Conservation (phyloP, 208 protist genomes). For the Borovskyia barvae region DNA sequence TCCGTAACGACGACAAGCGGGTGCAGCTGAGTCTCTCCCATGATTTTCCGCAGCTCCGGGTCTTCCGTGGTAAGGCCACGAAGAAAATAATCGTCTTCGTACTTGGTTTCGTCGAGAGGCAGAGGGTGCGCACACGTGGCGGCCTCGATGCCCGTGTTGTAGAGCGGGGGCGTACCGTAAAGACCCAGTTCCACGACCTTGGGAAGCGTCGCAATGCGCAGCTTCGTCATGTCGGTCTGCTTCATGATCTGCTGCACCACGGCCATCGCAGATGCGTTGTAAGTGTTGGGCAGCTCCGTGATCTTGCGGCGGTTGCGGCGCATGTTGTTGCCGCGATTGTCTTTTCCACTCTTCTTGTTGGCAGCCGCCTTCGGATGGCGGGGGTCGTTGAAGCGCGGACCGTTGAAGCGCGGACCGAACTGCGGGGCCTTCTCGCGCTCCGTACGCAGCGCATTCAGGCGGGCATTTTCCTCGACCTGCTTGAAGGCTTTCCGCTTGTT, state of each 20-base stretch:
- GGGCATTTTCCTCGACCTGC: constrained; percentile 65
- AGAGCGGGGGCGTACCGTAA: constrained; percentile 58
- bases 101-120: constrained; percentile 42
- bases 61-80: constrained; percentile 53
- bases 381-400: constrained; percentile 3
- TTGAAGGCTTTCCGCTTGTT: constrained; percentile 48
- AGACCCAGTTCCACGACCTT: constrained; percentile 48
- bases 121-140: constrained; percentile 38
- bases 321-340: constrained; percentile 39
- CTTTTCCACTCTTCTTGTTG: constrained; percentile 25
- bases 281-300: constrained; percentile 39
- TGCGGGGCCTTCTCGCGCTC: constrained; percentile 34
- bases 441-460: constrained; percentile 64
- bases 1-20: constrained; percentile 78
- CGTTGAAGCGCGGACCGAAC: constrained; percentile 23
- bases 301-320: constrained; percentile 35
- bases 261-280: constrained; percentile 26
- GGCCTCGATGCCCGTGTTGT: constrained; percentile 61
- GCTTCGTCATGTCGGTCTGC: constrained; percentile 46
- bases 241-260: constrained; percentile 32
- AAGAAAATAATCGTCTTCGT: constrained; percentile 26
- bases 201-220: constrained; percentile 28
- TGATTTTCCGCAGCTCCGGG: constrained; percentile 46
- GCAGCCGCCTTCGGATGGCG: constrained; percentile 18
- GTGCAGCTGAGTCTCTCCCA: constrained; percentile 35